Evolutionary conservation across 2,329 filamentous ascomycete species (phyloP).

Genomic region (Macrophomina tecta): DNA sequence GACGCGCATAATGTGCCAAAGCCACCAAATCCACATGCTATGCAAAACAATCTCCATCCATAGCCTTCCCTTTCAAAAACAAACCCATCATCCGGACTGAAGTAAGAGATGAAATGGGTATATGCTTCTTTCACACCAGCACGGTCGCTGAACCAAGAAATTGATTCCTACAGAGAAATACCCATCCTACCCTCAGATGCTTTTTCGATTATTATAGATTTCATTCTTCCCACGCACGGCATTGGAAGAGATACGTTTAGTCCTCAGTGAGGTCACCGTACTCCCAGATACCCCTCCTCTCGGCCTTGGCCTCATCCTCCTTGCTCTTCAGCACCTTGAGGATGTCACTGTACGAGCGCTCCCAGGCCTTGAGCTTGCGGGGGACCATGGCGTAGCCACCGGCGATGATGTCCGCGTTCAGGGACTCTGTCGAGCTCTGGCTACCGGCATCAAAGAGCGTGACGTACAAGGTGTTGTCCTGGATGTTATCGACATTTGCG

Average conservation of each 20-base stretch:
- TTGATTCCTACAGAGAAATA: conserved; percentile 7
- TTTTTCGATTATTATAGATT: neutral
- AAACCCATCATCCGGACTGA: neutral
- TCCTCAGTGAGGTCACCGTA: conserved; percentile 91
- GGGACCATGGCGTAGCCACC: conserved; percentile 91
- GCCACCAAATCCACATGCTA: neutral
- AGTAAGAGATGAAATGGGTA: neutral
- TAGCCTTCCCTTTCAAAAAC: neutral
- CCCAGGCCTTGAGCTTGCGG: conserved; percentile 89
- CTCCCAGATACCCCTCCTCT: conserved; percentile 92
- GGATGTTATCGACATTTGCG: conserved; percentile 86
- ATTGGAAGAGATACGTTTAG: conserved; percentile 1
- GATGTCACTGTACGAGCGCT: conserved; percentile 75
- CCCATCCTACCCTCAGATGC: neutral
- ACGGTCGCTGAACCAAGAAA: neutral
- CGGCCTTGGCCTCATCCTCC: conserved; percentile 79
- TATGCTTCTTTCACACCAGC: neutral
- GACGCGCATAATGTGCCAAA: too few relatives aligned
- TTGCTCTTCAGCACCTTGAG: conserved; percentile 74
- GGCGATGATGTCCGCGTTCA: conserved; percentile 86
- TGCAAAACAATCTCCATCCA: neutral
- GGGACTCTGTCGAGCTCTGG: conserved; percentile 71
- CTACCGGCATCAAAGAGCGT: conserved; percentile 82
- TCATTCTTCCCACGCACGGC: neutral
- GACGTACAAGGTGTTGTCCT: conserved; percentile 81